Evolutionary conservation across 306 rosid species (phyloP).

Genomic region (Pueraria montana): DNA sequence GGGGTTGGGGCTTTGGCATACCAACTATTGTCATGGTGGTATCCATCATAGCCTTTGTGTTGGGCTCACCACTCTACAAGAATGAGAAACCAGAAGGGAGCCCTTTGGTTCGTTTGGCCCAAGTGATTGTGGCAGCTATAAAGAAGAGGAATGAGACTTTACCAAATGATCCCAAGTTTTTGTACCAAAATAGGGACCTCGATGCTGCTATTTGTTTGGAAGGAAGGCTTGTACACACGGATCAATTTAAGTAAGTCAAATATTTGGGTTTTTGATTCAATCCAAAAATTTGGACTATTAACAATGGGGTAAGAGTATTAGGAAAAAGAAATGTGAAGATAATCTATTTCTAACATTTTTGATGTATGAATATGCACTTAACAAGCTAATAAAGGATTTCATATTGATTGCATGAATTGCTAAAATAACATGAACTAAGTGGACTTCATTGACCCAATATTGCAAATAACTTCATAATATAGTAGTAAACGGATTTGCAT

Average conservation of each 20-base stretch:
- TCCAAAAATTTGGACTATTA: background rate
- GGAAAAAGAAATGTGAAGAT: no score
- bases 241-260: conserved; percentile 56
- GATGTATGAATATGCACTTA: no score
- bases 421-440: background rate
- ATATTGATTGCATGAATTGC: background rate
- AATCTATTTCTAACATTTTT: no score
- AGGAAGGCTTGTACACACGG: conserved; percentile 72
- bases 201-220: conserved; percentile 66
- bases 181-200: conserved; percentile 66
- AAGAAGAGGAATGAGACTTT: conserved; percentile 61
- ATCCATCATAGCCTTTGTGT: conserved; percentile 65
- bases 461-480: background rate
- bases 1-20: conserved; percentile 89
- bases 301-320: no score
- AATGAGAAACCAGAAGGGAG: conserved; percentile 71
- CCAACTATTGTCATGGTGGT: conserved; percentile 79
- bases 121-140: conserved; percentile 72
- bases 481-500: conserved; percentile 13
- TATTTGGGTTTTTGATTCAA: conserved; percentile 18
- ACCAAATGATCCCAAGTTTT: conserved; percentile 56
- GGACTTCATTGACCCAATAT: conserved; percentile 12
- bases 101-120: conserved; percentile 76
- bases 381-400: background rate
- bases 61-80: conserved; percentile 74